Evolutionary conservation across 345 rosid species (phyloP), one percentile per base, ranked within the genome.

Genomic region (Populus deltoides): DNA sequence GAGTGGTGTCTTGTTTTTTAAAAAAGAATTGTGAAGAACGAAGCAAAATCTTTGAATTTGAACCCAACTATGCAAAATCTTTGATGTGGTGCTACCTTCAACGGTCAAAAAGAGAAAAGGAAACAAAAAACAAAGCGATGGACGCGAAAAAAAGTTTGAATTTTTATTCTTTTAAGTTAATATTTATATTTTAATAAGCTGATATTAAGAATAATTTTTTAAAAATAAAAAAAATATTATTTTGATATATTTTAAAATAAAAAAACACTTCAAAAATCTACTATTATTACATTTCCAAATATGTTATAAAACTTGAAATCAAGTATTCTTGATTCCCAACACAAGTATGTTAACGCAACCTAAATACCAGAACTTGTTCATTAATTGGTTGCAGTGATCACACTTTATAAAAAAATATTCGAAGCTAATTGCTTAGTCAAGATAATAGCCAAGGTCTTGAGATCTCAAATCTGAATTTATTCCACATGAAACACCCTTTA

Each of bases 281-380:
- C 0, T 13, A 47, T 5, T 33, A 33, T 0, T 4, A 33, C 6
- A 33, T 6, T 33, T 0, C 0, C 6, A 33, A 18, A 22, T 20
- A 6, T 0, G 7, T 18, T 18, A 3, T 53, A 8, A 8, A 53
- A 53, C 18, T 18, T 20, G 59, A n/a, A 53, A 38, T 38, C 8
- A 38, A 39, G 8, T 53, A 20, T 20, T 53, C 59, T 53, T 53
- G 59, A 20, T 53, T 53, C 59, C 59, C 20, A 8, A 7, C n/a
- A 53, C 9, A 6, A 4, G 13, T 9, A 57, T 22, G 11, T 5
- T 55, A 18, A 55, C 61, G 25, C 24, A 55, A 55, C n/a, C 24
- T 55, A 55, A 7, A 55, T 22, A 20, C 61, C 24, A 20, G n/a
- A 55, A 55, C 20, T 8, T 7, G 22, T 55, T 18, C 59, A 20